These are phyloP conservation scores for Excoecaria agallocha DNA, from an alignment of 345 rosid species.

Conservation along the genomic window DNA sequence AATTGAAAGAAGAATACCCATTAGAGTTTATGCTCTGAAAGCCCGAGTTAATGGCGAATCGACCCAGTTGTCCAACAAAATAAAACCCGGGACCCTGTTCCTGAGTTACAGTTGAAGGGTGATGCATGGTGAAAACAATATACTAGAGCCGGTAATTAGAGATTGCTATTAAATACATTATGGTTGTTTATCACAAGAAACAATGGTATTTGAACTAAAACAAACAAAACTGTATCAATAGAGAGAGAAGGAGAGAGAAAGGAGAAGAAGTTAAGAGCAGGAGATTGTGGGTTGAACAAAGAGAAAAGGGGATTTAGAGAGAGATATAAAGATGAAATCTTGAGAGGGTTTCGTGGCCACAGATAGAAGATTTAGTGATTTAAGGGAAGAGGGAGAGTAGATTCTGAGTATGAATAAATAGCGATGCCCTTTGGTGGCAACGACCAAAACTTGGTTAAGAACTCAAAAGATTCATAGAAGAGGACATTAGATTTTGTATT, in stretches of 20 bases:
- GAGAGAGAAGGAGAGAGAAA: background rate
- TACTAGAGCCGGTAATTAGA: background rate
- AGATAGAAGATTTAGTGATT: constrained; percentile 14
- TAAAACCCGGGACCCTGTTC: constrained; percentile 56
- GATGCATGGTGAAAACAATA: constrained; percentile 47
- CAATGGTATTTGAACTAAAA: constrained; percentile 3
- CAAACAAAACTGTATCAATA: background rate
- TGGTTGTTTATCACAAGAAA: constrained; percentile 13
- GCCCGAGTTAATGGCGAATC: constrained; percentile 42
- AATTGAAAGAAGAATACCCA: constrained; percentile 44
- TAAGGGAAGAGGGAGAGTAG: background rate
- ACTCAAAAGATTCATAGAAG: background rate
- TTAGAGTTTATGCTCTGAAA: constrained; percentile 36
- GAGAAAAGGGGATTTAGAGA: background rate
- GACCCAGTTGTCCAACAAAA: constrained; percentile 49
- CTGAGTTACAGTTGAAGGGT: constrained; percentile 54
- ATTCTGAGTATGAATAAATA: constrained; percentile 10
- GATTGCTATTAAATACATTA: constrained; percentile 29
- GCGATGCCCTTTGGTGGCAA: constrained; percentile 1
- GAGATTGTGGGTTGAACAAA: background rate
- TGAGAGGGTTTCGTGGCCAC: constrained; percentile 25
- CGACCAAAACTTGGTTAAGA: too few species aligned
- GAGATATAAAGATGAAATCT: constrained; percentile 19
- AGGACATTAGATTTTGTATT: background rate
- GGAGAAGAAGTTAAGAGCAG: too few species aligned